Base-by-base conservation (phyloP, 1,139 yeast genomes). In the Protomyces gravidus region DNA sequence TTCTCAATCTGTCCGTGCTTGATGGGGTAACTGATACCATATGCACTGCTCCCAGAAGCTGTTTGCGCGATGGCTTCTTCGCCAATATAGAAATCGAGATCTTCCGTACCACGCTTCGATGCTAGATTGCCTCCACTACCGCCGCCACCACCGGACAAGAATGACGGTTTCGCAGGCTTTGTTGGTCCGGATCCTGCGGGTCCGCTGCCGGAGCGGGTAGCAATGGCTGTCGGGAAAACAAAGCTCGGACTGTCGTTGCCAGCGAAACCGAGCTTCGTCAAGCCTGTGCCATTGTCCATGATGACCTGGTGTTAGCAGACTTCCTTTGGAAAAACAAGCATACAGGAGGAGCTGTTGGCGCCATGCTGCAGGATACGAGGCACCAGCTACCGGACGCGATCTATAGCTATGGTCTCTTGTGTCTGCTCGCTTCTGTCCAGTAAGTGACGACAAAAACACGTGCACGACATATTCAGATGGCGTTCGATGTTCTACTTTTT, bases 181-280 rank as follows among this genome's bases (percentile, higher is more conserved):
- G 59, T 26, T 1, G 63, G 58, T 39, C 53, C 61, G 1, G 65
- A 59, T 23, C 68, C 64, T 7, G 62, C 65, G 1, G 73, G 67
- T 5, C 73, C 76, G 3, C 76, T 68, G 25, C 68, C 62, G 17
- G 68, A 79, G 74, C 85, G 77, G 51, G 97, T 90, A 45, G 98
- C 92, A 73, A 92, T 94, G 11, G 96, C 97, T 1, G 99, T 92
- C 53, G 99, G 99, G 70, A 92, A 89, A 50, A 92, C 89, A 79
- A 87, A 94, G 6, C 97, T 89, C 36, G 99, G 99, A 15, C 97
- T 81, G 74, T 92, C 98, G 72, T 92, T 92, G 60, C 99, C 99
- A 67, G 99, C 98, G 75, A 90, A 92, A 27, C 99, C 99, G 65
- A 92, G 80, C 72, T 92, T 92, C 70, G 98, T 92, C 68, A 90